These are phyloP conservation scores for Berberis vulgaris DNA, from an alignment of 164 flowering plant genomes.

Conservation along the genomic window DNA sequence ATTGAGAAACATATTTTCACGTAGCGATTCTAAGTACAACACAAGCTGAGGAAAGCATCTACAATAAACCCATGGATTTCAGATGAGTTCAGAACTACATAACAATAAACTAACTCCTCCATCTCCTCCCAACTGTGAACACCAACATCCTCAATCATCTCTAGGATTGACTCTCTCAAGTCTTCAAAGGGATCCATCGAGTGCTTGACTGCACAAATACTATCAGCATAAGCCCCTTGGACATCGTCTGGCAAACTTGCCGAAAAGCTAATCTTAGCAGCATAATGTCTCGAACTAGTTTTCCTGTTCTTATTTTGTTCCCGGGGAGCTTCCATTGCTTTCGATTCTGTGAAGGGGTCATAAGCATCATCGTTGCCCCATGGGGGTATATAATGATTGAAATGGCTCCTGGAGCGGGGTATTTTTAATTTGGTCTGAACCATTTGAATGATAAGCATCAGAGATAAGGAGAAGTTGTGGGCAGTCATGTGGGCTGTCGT, in stretches of 20 bases:
- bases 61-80: conserved; percentile 33
- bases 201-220: conserved; percentile 41
- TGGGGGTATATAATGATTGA: not conserved
- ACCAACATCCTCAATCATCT: conserved; percentile 38
- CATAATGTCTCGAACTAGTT: conserved; percentile 8
- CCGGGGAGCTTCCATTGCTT: conserved; percentile 11
- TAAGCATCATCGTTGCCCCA: not conserved
- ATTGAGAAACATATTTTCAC: too few relatives aligned
- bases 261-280: conserved; percentile 31
- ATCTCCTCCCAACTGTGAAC: conserved; percentile 41
- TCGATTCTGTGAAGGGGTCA: not conserved
- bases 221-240: conserved; percentile 29
- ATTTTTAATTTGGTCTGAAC: not conserved
- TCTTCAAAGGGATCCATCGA: conserved; percentile 32
- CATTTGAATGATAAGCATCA: conserved; percentile 1
- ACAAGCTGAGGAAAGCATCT: conserved; percentile 40
- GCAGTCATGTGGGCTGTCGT: conserved; percentile 19
- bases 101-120: conserved; percentile 56
- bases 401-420: not conserved
- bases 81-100: conserved; percentile 40
- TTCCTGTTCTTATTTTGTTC: conserved; percentile 13
- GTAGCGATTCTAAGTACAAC: not conserved
- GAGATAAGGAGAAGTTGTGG: conserved; percentile 12
- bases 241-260: conserved; percentile 45
- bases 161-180: conserved; percentile 37